Evolutionary conservation across 345 rosid genomes (phyloP).

Genomic region (Aethionema arabicum): DNA sequence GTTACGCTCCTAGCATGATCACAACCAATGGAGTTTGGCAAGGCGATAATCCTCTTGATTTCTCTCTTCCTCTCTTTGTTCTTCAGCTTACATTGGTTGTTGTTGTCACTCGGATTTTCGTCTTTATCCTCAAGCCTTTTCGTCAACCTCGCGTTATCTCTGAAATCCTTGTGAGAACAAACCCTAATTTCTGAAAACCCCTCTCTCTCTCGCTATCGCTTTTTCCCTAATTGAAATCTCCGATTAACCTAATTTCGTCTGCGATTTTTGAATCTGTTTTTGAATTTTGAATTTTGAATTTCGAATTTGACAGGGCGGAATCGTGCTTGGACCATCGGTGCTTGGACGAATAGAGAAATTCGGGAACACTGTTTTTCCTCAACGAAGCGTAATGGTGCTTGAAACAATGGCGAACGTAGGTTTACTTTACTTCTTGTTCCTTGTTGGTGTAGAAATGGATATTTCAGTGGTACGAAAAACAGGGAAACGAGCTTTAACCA

Average conservation of each 20-base stretch:
- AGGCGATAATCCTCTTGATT: constrained; percentile 93
- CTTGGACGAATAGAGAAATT: constrained; percentile 50
- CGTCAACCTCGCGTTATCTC: constrained; percentile 92
- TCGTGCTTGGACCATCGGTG: constrained; percentile 78
- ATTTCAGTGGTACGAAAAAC: constrained; percentile 67
- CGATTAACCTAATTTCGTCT: too few species aligned
- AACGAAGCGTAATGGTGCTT: constrained; percentile 89
- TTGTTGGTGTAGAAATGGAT: constrained; percentile 96
- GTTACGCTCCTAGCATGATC: constrained; percentile 88
- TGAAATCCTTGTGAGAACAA: constrained; percentile 68
- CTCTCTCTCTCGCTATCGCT: background rate
- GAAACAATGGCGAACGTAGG: constrained; percentile 97
- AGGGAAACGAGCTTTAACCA: constrained; percentile 59
- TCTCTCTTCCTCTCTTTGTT: constrained; percentile 88
- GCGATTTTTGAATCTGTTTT: too few species aligned
- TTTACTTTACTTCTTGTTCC: constrained; percentile 79
- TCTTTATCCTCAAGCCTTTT: constrained; percentile 70
- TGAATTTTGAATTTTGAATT: background rate
- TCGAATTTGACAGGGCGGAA: constrained; percentile 58
- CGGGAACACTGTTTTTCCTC: constrained; percentile 59
- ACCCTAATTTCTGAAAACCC: background rate
- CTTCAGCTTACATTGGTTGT: constrained; percentile 77
- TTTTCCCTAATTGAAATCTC: background rate
- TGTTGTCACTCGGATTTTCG: constrained; percentile 63
- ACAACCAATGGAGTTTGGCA: constrained; percentile 97